phyloP scores from a whole-genome alignment of 202 grass and related monocot genomes.

The Elaeis oleifera region DNA sequence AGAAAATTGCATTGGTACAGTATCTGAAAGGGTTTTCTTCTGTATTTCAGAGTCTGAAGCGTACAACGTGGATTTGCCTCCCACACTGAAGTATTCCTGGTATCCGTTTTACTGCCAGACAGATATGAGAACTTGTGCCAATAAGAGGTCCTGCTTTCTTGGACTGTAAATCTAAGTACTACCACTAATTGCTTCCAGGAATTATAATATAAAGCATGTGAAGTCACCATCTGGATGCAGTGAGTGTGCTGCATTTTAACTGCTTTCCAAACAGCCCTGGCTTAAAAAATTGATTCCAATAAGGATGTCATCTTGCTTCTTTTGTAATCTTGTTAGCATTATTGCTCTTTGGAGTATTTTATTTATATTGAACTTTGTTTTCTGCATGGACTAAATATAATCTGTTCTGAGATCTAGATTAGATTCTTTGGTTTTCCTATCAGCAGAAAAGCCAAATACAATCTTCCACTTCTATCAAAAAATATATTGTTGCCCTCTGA shows the following conservation, averaged over 20 bases:
- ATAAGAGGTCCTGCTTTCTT: no score
- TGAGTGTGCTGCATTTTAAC: no score
- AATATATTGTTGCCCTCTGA: not conserved
- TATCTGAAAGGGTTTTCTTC: not conserved
- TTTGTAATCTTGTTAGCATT: no score
- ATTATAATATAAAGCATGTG: no score
- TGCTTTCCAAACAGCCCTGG: no score
- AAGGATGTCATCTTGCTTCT: no score
- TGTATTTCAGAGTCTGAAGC: not conserved
- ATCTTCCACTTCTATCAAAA: slow-evolving; percentile 27
- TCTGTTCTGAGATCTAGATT: slow-evolving; percentile 63
- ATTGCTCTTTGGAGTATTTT: no score
- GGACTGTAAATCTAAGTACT: no score
- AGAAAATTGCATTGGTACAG: not conserved
- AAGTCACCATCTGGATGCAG: no score
- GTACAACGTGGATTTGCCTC: not conserved
- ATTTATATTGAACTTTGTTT: not conserved
- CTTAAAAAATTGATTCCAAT: no score
- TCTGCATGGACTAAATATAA: not conserved
- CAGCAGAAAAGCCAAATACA: slow-evolving; percentile 71
- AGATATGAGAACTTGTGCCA: not conserved
- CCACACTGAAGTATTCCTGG: not conserved
- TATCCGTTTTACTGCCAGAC: not conserved
- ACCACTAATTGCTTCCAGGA: no score
- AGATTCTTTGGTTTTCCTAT: slow-evolving; percentile 77